phyloP scores from a whole-genome alignment of 169 alveolate species.

The Eimeria praecox region DNA sequence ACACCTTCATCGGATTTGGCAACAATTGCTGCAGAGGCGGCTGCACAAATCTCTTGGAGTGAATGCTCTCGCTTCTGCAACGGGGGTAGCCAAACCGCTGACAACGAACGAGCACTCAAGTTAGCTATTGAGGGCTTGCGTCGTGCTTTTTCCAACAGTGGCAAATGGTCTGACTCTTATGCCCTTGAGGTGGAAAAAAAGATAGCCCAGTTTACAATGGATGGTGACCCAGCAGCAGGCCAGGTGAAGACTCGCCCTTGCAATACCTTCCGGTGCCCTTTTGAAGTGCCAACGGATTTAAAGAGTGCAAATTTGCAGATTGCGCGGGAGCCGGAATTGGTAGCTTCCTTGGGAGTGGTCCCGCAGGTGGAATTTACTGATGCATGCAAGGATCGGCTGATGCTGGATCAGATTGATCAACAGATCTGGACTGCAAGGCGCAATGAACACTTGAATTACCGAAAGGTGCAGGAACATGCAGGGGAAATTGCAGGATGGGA shows the following conservation, averaged over 20 bases:
- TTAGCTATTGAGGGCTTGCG: conserved; percentile 73
- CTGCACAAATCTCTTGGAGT: conserved; percentile 32
- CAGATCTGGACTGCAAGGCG: conserved; percentile 51
- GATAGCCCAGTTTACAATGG: conserved; percentile 30
- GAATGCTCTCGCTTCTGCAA: conserved; percentile 67
- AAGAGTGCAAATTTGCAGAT: conserved; percentile 45
- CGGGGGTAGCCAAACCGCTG: conserved; percentile 56
- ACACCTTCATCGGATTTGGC: neutral
- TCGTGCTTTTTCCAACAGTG: neutral
- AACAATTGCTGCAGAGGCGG: conserved; percentile 60
- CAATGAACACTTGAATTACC: neutral
- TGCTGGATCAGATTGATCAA: conserved; percentile 57
- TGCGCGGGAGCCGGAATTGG: conserved; percentile 52
- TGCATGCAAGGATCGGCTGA: conserved; percentile 55
- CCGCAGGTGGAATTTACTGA: conserved; percentile 56
- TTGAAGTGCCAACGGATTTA: conserved; percentile 72
- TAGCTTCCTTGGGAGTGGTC: conserved; percentile 46
- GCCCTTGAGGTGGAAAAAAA: neutral
- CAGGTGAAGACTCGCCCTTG: conserved; percentile 62
- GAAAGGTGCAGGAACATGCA: neutral
- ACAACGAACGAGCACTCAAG: conserved; percentile 14
- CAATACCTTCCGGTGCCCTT: conserved; percentile 58
- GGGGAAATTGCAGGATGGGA: conserved; percentile 54
- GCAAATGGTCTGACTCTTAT: conserved; percentile 47
- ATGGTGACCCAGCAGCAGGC: neutral